These are phyloP conservation scores for Spatholobus suberectus DNA, from an alignment of 306 rosid genomes.

Conservation along the genomic window DNA sequence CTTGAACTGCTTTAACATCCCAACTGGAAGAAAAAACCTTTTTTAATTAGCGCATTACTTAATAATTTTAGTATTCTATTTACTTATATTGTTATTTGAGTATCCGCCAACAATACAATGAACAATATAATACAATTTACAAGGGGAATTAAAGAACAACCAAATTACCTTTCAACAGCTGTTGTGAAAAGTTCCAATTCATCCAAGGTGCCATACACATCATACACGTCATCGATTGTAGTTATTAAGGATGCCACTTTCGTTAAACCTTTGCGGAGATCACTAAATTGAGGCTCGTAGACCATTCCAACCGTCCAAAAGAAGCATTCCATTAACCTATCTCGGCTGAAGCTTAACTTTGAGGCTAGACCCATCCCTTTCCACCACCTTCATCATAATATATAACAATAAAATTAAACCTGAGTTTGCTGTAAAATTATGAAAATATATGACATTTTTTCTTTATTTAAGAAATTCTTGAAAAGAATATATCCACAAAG, in stretches of 20 bases:
- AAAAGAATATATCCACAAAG: too few relatives aligned
- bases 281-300: conserved; percentile 47
- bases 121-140: neutral
- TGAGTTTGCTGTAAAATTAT: neutral
- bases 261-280: conserved; percentile 53
- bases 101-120: neutral
- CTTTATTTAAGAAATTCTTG: neutral
- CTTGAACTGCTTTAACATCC: conserved; percentile 51
- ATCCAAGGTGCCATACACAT: conserved; percentile 61
- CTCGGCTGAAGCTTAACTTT: conserved; percentile 56
- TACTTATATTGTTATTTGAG: neutral
- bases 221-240: conserved; percentile 63
- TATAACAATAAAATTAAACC: neutral
- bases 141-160: neutral
- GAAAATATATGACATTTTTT: too few relatives aligned
- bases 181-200: conserved; percentile 59
- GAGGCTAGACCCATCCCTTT: conserved; percentile 50
- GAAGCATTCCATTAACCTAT: conserved; percentile 63
- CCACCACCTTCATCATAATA: conserved; percentile 63
- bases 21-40: conserved; percentile 45
- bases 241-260: conserved; percentile 54
- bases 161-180: conserved; percentile 55
- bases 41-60: neutral
- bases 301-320: conserved; percentile 59
- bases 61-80: neutral